These are phyloP conservation scores for Harringtonia lauricola DNA, from an alignment of 2,329 filamentous ascomycete genomes.

Conservation along the genomic window DNA sequence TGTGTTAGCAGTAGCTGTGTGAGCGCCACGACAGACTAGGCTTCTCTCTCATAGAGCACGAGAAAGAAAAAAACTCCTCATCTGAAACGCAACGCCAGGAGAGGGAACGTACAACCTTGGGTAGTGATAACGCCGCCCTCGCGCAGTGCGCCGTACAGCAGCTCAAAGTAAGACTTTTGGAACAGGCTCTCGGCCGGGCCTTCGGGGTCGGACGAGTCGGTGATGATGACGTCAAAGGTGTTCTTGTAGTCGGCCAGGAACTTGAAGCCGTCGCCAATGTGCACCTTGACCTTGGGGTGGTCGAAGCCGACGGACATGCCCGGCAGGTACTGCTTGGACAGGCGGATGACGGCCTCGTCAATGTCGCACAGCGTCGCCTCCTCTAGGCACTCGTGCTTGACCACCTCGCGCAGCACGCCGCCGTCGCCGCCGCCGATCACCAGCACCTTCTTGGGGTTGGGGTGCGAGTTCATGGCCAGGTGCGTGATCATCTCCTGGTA, in stretches of 20 bases:
- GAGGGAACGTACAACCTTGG: conserved; percentile 92
- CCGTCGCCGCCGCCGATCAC: conserved; percentile 97
- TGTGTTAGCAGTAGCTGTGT: conserved; percentile 2
- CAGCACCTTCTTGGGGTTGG: conserved; percentile 94
- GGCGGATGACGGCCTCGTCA: conserved; percentile 95
- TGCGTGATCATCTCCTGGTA: conserved; percentile 99
- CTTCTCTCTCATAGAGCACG: too few species aligned
- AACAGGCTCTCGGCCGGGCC: conserved; percentile 93
- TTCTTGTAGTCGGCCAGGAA: conserved; percentile 96
- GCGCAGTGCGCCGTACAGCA: conserved; percentile 78
- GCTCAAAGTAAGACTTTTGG: conserved; percentile 97
- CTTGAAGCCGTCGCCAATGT: conserved; percentile 97
- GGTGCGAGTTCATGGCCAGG: conserved; percentile 96
- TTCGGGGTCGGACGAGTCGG: conserved; percentile 94
- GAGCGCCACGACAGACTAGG: too few species aligned
- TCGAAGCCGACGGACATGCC: conserved; percentile 88
- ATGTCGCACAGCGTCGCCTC: conserved; percentile 97
- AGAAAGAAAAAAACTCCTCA: conserved; percentile 4
- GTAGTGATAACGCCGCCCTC: conserved; percentile 98
- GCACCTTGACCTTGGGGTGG: conserved; percentile 85
- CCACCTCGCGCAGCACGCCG: conserved; percentile 92
- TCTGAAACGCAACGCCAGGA: conserved; percentile 8
- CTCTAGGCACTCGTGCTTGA: conserved; percentile 97
- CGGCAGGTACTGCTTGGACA: conserved; percentile 96
- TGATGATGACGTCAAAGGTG: conserved; percentile 98